Evolutionary conservation across 2,329 filamentous ascomycete species (phyloP), one percentile per base, ranked within the genome.

Genomic region (Phyllachora maydis): DNA sequence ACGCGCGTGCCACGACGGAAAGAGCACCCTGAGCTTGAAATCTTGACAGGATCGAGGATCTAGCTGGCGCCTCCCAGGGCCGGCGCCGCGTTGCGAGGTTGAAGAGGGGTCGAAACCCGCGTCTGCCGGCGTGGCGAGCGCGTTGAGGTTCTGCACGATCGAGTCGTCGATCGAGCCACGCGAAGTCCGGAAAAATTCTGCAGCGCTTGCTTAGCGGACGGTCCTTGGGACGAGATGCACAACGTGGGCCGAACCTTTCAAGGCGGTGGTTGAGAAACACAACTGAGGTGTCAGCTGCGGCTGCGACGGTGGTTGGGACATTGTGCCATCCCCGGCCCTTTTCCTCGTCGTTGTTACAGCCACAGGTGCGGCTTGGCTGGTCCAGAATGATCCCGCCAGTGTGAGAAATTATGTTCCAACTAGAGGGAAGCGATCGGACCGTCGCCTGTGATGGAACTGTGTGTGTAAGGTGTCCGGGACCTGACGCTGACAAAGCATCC

Each of bases 141-240:
- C 79, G 53, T 95, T 95, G 30, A 98, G 66, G 39, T 90, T 85
- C 41, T 92, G 83, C 1, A 70, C 69, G 40, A 98, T 95, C 21
- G 77, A 81, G 49, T 98, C 88, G 49, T 98, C 88, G 39, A 93
- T 73, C 22, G 76, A 67, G 24, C 67, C 60, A 32, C 88, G 70
- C 7, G 85, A 93, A 33, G 88, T 49, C 18, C 82, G 76, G 12
- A 98, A 63, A 45, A 98, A 98, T 45, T 92, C 88, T 92, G 40
- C 31, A 28, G 33, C 11, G 26, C 21, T 19, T 11, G 14, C 8
- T n/a, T 20, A 5, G 27, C 18, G n/a, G 8, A 4, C 4, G 15
- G 15, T 11, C 9, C 6, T 11, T 3, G 11, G 24, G 14, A 28
- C 24, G 4, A 24, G 24, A 15, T 3, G 15, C 11, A 22, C 25